A percentile compares a stretch with the other conserved stretches of the same genome.
phyloP scores from a whole-genome alignment of 2,329 filamentous ascomycete species.

The Cladosporium sp. region DNA sequence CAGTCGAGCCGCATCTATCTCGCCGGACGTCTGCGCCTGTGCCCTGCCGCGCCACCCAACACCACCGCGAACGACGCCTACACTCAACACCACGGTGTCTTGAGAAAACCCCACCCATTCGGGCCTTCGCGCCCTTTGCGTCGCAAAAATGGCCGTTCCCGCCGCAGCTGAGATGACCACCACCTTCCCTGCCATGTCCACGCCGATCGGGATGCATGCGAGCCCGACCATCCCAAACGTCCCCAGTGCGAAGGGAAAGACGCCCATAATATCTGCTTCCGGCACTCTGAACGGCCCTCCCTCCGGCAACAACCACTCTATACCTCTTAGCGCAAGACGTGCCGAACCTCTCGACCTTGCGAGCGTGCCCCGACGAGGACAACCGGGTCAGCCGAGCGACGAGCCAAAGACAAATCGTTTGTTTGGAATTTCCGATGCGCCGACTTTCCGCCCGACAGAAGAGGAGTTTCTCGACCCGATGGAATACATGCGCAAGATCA shows the following conservation, averaged over 20 bases:
- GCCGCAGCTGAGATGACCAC: background rate
- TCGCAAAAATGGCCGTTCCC: constrained; percentile 13
- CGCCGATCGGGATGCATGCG: constrained; percentile 6
- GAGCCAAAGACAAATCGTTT: constrained; percentile 72
- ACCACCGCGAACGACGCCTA: background rate
- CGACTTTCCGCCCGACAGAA: constrained; percentile 82
- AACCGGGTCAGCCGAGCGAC: constrained; percentile 72
- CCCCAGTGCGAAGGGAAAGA: constrained; percentile 15
- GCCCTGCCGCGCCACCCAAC: constrained; percentile 1
- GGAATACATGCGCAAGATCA: constrained; percentile 89
- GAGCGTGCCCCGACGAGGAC: constrained; percentile 87
- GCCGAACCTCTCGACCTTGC: constrained; percentile 72
- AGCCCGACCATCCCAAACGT: background rate
- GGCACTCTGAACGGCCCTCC: constrained; percentile 34
- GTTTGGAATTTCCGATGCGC: constrained; percentile 83
- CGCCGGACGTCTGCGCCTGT: constrained; percentile 10
- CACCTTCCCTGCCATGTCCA: constrained; percentile 7
- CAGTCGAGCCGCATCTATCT: constrained; percentile 10
- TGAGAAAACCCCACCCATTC: constrained; percentile 1
- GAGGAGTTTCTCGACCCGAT: constrained; percentile 95
- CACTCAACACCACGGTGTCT: background rate
- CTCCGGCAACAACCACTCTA: constrained; percentile 37
- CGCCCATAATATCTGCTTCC: constrained; percentile 20
- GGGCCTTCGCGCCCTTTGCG: constrained; percentile 10
- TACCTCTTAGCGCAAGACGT: constrained; percentile 61